phyloP scores from a whole-genome alignment of 495 filamentous ascomycete genomes.

The Hypoxylon lenormandii region DNA sequence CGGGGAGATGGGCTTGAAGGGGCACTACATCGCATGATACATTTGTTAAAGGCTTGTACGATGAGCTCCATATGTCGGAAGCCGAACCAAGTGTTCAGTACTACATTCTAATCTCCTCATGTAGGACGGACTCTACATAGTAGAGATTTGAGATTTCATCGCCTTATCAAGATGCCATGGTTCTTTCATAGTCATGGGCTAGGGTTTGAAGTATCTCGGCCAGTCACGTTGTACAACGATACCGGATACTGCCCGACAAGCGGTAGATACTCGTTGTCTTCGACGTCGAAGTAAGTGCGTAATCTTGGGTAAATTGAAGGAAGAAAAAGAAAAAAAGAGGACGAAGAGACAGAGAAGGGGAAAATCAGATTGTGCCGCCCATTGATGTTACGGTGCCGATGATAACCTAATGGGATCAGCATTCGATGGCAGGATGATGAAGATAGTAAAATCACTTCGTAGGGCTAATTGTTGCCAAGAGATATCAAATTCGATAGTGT shows the following conservation, averaged over 20 bases:
- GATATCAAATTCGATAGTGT: conserved; percentile 28
- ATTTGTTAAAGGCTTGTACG: conserved; percentile 14
- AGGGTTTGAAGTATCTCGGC: not conserved
- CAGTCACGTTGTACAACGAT: not conserved
- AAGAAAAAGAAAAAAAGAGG: too few relatives aligned
- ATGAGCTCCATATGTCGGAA: conserved; percentile 10
- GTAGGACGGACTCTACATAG: conserved; percentile 20
- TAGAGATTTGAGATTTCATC: not conserved
- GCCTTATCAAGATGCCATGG: not conserved
- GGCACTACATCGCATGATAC: conserved; percentile 19
- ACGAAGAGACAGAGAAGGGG: too few relatives aligned
- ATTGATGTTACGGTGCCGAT: conserved; percentile 20
- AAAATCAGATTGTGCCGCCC: conserved; percentile 11
- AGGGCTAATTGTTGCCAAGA: conserved; percentile 34
- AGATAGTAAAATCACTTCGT: conserved; percentile 10
- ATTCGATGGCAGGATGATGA: conserved; percentile 1
- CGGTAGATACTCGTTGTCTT: not conserved
- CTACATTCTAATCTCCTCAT: conserved; percentile 32
- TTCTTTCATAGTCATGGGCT: not conserved
- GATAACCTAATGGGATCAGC: conserved; percentile 17
- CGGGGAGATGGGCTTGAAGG: conserved; percentile 24
- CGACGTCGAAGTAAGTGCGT: not conserved
- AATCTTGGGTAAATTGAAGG: conserved; percentile 34
- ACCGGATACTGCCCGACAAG: conserved; percentile 6
- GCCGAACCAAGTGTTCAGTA: conserved; percentile 16